Evolutionary conservation across 176 grass and related monocot species (phyloP).

Genomic region (Cymbopogon citratus): DNA sequence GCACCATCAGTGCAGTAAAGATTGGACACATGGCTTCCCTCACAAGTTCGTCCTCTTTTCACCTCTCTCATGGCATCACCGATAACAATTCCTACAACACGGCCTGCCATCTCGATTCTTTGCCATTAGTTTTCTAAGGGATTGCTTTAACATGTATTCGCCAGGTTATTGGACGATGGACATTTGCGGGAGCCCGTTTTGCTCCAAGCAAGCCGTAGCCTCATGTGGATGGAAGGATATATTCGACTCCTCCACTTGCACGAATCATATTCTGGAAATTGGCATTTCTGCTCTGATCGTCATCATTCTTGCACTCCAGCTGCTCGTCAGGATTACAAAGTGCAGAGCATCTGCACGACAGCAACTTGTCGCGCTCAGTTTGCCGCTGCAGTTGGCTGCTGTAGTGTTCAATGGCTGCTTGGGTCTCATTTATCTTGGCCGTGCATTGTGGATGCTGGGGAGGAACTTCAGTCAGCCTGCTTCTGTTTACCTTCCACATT

Average conservation of each 20-base stretch:
- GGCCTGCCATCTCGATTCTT: background rate
- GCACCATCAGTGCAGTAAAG: no score
- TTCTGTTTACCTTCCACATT: conserved; percentile 26
- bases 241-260: conserved; percentile 63
- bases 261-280: conserved; percentile 48
- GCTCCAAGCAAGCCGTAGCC: conserved; percentile 21
- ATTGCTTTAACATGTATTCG: background rate
- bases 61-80: background rate
- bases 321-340: conserved; percentile 44
- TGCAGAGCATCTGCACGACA: background rate
- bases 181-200: conserved; percentile 39
- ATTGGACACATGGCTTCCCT: no score
- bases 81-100: background rate
- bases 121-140: background rate
- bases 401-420: conserved; percentile 38
- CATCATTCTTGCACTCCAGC: conserved; percentile 24
- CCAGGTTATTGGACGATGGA: conserved; percentile 42
- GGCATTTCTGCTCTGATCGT: conserved; percentile 4
- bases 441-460: conserved; percentile 49
- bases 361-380: conserved; percentile 17
- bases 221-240: conserved; percentile 27
- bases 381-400: conserved; percentile 22
- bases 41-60: no score
- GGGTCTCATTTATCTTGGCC: conserved; percentile 50
- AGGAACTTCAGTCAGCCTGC: conserved; percentile 20